A percentile compares a stretch with the other conserved stretches of the same genome.
Evolutionary conservation across 805 yeast species (phyloP).

Genomic region (Candida silvatica): DNA sequence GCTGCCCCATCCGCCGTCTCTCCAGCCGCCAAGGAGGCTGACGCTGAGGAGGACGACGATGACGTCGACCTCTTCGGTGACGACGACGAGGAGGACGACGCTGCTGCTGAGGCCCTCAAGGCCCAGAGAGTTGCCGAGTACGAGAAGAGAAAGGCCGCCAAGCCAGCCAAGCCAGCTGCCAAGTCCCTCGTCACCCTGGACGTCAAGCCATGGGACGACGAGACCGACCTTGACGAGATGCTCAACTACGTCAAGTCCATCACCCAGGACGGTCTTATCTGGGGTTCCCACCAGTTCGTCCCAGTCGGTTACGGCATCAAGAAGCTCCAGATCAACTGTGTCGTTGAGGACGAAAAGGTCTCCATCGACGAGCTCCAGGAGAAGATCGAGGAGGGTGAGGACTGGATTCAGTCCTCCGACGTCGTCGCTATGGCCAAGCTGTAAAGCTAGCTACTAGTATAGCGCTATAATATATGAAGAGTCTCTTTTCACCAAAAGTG

Average conservation of each 20-base stretch:
- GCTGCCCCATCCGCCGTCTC: constrained; percentile 1
- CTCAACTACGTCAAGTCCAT: constrained; percentile 79
- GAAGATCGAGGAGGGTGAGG: constrained; percentile 84
- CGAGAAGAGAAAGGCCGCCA: constrained; percentile 94
- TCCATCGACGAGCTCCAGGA: constrained; percentile 84
- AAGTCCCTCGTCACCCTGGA: constrained; percentile 95
- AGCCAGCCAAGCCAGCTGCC: constrained; percentile 98
- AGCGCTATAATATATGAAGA: background rate
- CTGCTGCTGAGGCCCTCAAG: constrained; percentile 94
- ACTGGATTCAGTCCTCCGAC: constrained; percentile 98
- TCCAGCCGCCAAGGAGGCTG: constrained; percentile 42
- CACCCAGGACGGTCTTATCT: constrained; percentile 84
- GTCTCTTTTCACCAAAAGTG: too few species aligned
- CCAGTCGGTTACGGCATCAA: constrained; percentile 99
- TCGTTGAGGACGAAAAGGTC: constrained; percentile 95
- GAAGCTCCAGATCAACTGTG: constrained; percentile 97
- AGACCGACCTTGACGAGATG: constrained; percentile 89
- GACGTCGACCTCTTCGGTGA: constrained; percentile 93
- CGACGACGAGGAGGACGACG: constrained; percentile 81
- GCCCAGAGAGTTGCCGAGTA: constrained; percentile 97
- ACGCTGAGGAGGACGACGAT: constrained; percentile 71
- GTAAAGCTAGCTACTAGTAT: constrained; percentile 34
- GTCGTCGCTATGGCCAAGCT: constrained; percentile 97
- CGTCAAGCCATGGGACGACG: constrained; percentile 99
- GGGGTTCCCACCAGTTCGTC: constrained; percentile 97